Base-by-base conservation (phyloP, 2,329 filamentous ascomycete genomes). In the Rhynchosporium secalis region DNA sequence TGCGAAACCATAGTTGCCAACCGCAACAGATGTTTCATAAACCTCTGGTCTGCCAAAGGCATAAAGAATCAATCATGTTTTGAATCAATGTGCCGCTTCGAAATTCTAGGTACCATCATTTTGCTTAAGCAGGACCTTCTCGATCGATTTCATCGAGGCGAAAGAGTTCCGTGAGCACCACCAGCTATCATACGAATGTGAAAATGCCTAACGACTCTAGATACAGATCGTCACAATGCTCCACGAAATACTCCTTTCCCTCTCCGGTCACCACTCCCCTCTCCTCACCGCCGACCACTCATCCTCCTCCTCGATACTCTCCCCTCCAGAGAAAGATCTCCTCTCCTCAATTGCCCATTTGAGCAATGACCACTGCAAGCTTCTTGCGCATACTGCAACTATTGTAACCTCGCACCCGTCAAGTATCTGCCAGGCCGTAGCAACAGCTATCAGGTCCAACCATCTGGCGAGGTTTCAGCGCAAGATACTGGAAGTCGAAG, bases 191-290 rank as follows among this genome's bases (percentile, higher is more conserved):
- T 28, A 4, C 26, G 46, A 28, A 40, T 48, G 6, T 36, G 10
- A 12, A 28, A 52, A 40, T 56, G 58, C 45, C 62, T 56, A 59
- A 46, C 6, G 15, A 5, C 26, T 38, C 56, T 31, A 69, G 43
- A 57, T 49, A 47, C 8, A 58, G 59, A 8, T 38, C 52, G 9
- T 33, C 60, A 69, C 45, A 63, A 99, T 99, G 95, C 90, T 99
- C 76, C 95, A 98, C 85, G 95, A 99, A 82, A 92, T 99, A 79
- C 87, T 98, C 77, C 88, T 99, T 77, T 94, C 93, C 76, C 87
- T 98, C 77, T 96, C 93, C 72, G 94, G 95, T 69, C 91, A 98
- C 78, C 89, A 91, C 67, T 97, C 94, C 68, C 89, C 92, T 69
- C 85, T 98, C 74, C 90, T 97, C 79, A 83, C 84, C 75, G 72